Evolutionary conservation across 1,139 yeast species (phyloP), one percentile per base, ranked within the genome.

Genomic region (Wickerhamomyces sp.): DNA sequence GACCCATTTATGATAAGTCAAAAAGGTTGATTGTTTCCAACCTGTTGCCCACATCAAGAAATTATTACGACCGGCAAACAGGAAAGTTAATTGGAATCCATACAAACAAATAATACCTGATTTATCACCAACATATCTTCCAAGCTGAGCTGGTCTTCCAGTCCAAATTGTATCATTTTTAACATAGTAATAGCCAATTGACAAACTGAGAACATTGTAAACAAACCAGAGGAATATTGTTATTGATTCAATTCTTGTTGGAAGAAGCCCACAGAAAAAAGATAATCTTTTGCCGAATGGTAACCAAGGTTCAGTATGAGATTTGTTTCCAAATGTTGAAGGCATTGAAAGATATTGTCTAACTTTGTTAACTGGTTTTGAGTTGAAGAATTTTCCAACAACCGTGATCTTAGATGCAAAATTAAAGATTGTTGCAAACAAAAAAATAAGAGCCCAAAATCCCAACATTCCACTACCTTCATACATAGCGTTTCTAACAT

Each of bases 1-100:
- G 9, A 79, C 58, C 84, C 88, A 82, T 55, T 81, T 78, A 64
- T 86, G 94, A 61, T 79, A 73, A 31, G 76, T 68, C 46, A 80
- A 65, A 59, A 84, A 82, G 42, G 85, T 74, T 10, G 81, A 70
- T 51, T 75, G 75, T 15, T 77, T 69, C 86, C 88, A 82, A 38
- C 88, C 86, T 2, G 89, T 80, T 37, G 81, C 42, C 72, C 76
- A 76, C 52, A 78, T 74, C 55, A 85, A 63, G 50, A 84, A 67
- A 61, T 85, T 85, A 62, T 85, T 85, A 66, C 88, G 70, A 27
- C 86, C 85, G 8, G 81, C 78, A 58, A 81, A 79, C 42, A 81
- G 63, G 44, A 78, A 67, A 37, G 77, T 59, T n/a, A 75, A 51
- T 10, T 86, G 84, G 40, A 77, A 62, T 44, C 73, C 62, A 52